phyloP scores from a whole-genome alignment of 176 grass and related monocot genomes.

The Stipa capillata region DNA sequence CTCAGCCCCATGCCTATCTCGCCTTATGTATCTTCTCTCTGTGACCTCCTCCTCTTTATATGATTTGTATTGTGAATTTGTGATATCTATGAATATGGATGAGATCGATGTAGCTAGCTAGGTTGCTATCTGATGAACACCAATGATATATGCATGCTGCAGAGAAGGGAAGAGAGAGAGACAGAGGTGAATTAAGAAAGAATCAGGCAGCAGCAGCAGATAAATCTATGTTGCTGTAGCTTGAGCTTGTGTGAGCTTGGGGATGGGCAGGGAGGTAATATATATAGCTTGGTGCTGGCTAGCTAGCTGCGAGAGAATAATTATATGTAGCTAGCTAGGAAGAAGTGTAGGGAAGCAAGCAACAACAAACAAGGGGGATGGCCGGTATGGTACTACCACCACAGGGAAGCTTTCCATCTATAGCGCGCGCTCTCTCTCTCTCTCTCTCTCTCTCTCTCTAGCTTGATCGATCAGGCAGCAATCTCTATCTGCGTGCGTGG shows the following conservation, averaged over 20 bases:
- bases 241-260: not conserved
- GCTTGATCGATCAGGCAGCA: not conserved
- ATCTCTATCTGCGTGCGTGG: not conserved
- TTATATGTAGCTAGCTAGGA: not conserved
- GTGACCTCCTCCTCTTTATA: not conserved
- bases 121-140: too few species aligned
- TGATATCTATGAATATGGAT: not conserved
- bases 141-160: too few species aligned
- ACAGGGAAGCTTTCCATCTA: not conserved
- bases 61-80: not conserved
- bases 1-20: slow-evolving; percentile 38
- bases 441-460: not conserved
- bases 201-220: not conserved
- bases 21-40: not conserved
- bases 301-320: not conserved
- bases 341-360: slow-evolving; percentile 42
- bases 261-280: not conserved
- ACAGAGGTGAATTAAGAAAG: not conserved
- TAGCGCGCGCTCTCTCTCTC: too few species aligned
- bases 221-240: not conserved
- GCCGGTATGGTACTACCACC: not conserved
- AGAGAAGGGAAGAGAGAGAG: not conserved
- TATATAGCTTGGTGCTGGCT: slow-evolving; percentile 30
- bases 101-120: not conserved
- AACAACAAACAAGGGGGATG: too few species aligned